These are phyloP conservation scores for Marchantia paleacea DNA, from an alignment of 225 moss, liverwort and hornwort species.

Conservation along the genomic window DNA sequence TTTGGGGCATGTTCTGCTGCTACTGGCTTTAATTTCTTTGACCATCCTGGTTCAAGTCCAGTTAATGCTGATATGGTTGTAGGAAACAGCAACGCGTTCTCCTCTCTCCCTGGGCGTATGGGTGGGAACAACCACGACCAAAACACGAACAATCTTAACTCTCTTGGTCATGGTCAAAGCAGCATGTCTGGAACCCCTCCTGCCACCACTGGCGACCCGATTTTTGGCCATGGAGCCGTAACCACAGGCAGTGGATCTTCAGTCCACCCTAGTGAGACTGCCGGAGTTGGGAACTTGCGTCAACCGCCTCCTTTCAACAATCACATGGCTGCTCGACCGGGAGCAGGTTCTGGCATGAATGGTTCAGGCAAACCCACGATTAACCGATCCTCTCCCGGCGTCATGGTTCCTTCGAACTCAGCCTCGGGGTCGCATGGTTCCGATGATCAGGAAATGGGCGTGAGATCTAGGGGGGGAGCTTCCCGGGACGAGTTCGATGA, in stretches of 20 bases:
- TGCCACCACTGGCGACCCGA: background rate
- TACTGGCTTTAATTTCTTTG: constrained; percentile 25
- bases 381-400: background rate
- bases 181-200: constrained; percentile 2
- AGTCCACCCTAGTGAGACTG: constrained; percentile 3
- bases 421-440: background rate
- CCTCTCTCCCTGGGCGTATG: constrained; percentile 28
- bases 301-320: constrained; percentile 13
- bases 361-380: background rate
- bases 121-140: constrained; percentile 14
- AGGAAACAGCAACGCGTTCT: constrained; percentile 28
- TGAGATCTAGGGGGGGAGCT: constrained; percentile 23
- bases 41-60: constrained; percentile 18
- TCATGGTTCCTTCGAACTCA: background rate
- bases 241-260: background rate
- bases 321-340: constrained; percentile 13
- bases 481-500: constrained; percentile 62
- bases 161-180: constrained; percentile 30
- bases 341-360: constrained; percentile 11
- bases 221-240: constrained; percentile 12
- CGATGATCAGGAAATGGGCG: constrained; percentile 55
- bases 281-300: constrained; percentile 1
- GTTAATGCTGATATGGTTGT: constrained; percentile 37
- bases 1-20: constrained; percentile 42
- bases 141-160: background rate